Base-by-base conservation (phyloP, 495 filamentous ascomycete genomes). In the Penicillium egyptiacum region DNA sequence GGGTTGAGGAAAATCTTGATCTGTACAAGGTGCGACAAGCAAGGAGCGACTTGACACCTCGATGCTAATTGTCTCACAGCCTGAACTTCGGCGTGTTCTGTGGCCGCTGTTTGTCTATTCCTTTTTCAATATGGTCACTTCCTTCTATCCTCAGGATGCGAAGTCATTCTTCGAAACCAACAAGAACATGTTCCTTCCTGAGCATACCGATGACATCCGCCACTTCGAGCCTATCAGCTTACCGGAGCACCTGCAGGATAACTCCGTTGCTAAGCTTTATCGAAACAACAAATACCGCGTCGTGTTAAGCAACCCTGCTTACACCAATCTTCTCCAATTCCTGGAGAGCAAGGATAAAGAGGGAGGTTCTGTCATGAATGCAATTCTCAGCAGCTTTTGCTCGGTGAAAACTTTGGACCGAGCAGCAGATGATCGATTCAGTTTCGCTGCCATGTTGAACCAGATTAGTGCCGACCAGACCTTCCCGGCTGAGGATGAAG, bases 21-120 rank as follows among this genome's bases (percentile, higher is more conserved):
- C 80, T 98, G 23, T 98, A 97, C 80, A 96, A 96, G 79, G 90
- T 88, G 62, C 65, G 75, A 25, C 16, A 37, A 2, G 37, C 45
- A 44, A 41, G 28, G 25, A 23, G 11, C n/a, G 28, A 25, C 12
- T 16, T 16, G 16, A 31, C 1, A 5, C 41, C 2, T 7, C 4
- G n/a, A 45, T 56, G 30, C 71, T 84, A 33, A 82, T 54, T 31
- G 17, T 2, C 26, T 5, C 12, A 23, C 60, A 92, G 88, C 89
- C 90, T n/a, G 94, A 98, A 70, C 81, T 98, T 1, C 74, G 80
- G 50, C 89, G 92, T 42, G 76, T 98, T 11, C 76, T 93, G 25
- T 98, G 92, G 89, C 95, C 94, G 1, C 74, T 95, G 0, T 98
- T 97, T 65, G 88, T 96, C 20, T 93, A 98, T 72, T 94, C 91